Base-by-base conservation (phyloP, 495 filamentous ascomycete species). In the Lasiosphaeria ovina region DNA sequence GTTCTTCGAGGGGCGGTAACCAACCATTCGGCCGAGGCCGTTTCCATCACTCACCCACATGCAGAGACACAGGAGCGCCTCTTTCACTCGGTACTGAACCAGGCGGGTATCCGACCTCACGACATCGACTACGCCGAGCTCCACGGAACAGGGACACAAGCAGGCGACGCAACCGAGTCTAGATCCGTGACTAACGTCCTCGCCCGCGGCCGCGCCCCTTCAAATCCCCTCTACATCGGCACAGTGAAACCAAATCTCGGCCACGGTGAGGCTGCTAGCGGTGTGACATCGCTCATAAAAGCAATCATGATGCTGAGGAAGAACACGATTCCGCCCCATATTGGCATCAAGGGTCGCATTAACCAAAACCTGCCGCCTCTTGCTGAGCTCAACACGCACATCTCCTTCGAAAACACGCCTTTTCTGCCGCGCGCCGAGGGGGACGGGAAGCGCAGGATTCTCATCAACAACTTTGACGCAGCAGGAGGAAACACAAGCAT, bases 191-290 rank as follows among this genome's bases (percentile, higher is more conserved):
- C 83, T 16, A 84, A 87, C 54, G 78, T 85, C 32, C 92, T 94
- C 64, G 86, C 86, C 32, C 71, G 75, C 9, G 63, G 72, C 54
- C 82, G 89, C 36, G 77, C 74, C 2, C 74, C 82, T 0, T 78
- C 81, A 6, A 79, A 86, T 60, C 83, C 87, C 0, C 79, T 93
- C 6, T 77, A 87, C 61, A 74, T 93, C 8, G 91, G 90, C 10
- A 83, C 89, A 1, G 81, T 87, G 24, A 94, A 93, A 62, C 77
- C 89, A 4, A 93, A 93, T 58, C 79, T 93, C 58, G 90, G 90
- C 1, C 89, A 93, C 66, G 86, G 82, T 48, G 87, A 93, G 69
- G 86, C 89, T 31, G 88, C 84, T 2, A 88, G 87, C 31, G 90
- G 90, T 57, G 81, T 91, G 50, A 84, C 85, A 6, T 80, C 85